Conservation (phyloP, 345 rosid species). For the Salix viminalis region DNA sequence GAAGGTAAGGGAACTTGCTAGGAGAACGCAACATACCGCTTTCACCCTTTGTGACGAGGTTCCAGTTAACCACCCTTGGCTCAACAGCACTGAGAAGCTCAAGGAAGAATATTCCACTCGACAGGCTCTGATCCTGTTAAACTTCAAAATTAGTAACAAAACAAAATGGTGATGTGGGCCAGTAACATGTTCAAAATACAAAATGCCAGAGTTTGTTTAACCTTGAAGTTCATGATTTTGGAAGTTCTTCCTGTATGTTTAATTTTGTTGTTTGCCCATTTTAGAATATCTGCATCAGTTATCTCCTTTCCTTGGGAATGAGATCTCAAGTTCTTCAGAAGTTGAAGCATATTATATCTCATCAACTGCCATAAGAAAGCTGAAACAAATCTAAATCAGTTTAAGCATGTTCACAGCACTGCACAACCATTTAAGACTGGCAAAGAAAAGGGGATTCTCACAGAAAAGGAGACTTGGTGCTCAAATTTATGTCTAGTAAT, state of each 20-base stretch:
- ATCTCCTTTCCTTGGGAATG: constrained; percentile 74
- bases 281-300: constrained; percentile 67
- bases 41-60: constrained; percentile 93
- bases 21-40: constrained; percentile 44
- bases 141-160: not conserved
- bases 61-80: constrained; percentile 96
- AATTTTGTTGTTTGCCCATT: constrained; percentile 75
- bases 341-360: constrained; percentile 90
- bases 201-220: constrained; percentile 19
- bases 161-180: not conserved
- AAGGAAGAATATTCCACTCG: constrained; percentile 78
- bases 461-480: not conserved
- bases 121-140: constrained; percentile 73
- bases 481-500: not conserved
- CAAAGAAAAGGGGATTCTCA: not conserved
- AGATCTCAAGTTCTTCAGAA: constrained; percentile 72
- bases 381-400: constrained; percentile 32
- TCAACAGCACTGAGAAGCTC: constrained; percentile 86
- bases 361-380: constrained; percentile 91
- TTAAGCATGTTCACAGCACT: not conserved
- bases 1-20: not conserved
- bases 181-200: not conserved
- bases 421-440: not conserved
- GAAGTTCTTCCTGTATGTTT: constrained; percentile 55
- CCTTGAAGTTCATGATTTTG: constrained; percentile 76